Evolutionary conservation across 2,329 filamentous ascomycete species (phyloP), one percentile per base, ranked within the genome.

Genomic region (Colletotrichum ledebouriae): DNA sequence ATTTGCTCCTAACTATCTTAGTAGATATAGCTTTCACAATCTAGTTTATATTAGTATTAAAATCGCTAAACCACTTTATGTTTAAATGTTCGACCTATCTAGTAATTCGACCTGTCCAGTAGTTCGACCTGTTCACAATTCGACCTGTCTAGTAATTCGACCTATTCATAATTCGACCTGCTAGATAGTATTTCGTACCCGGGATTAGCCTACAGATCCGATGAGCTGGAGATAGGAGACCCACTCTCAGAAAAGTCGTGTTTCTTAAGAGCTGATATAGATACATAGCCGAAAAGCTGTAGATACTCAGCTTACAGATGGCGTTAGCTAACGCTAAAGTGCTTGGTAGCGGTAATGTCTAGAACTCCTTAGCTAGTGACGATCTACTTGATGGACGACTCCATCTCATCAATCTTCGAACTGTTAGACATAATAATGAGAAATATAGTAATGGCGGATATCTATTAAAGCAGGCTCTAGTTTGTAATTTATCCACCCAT

Each of bases 371-470:
- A n/a, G 12, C n/a, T n/a, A n/a, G 41, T n/a, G n/a, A 42, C 9
- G 11, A 42, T 10, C 41, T 42, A 15, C 41, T 42, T 42, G 41
- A 42, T 42, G 10, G 5, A 42, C 13, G 41, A 12, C 41, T 42
- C 41, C 10, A 42, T n/a, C n/a, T 42, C 41, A n/a, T n/a, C 41
- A 42, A 42, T 42, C 41, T n/a, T 42, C 41, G 41, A 42, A 42
- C 13, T n/a, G 41, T 15, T 42, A n/a, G 6, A 12, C 41, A 1
- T n/a, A n/a, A 10, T 15, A n/a, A 42, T 42, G 41, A 42, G 41
- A n/a, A 12, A 42, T n/a, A 15, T 42, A n/a, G 41, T 42, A 12
- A 42, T 42, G 41, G 41, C 41, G 9, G 41, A 42, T 4, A 42
- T n/a, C 41, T n/a, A 42, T n/a, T 42, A n/a, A 42, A 42, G 41